Evolutionary conservation across 1,284 basidiomycete genomes (phyloP).

Genomic region (Trichosporon coremiiforme): DNA sequence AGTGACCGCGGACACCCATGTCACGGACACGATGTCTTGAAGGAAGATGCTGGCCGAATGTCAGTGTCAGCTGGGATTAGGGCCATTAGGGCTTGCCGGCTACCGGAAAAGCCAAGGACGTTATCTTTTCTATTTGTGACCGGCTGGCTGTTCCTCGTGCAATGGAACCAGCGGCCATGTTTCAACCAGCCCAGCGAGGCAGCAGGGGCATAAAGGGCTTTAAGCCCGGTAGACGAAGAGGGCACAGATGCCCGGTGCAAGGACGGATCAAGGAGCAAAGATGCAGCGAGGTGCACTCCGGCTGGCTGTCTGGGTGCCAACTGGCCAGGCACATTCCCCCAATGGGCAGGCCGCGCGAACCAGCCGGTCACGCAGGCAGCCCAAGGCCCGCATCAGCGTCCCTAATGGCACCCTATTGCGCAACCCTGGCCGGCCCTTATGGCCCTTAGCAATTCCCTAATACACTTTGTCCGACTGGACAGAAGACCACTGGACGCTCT

Average conservation of each 20-base stretch:
- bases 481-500: not conserved
- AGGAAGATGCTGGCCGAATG: no score
- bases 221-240: not conserved
- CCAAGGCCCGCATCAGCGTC: not conserved
- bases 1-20: not conserved
- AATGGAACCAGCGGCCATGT: not conserved
- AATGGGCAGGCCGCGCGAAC: not conserved
- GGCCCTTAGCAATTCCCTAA: not conserved
- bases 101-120: not conserved
- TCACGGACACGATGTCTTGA: not conserved
- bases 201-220: slow-evolving; percentile 3
- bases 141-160: not conserved
- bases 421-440: not conserved
- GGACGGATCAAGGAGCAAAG: not conserved
- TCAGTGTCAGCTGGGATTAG: not conserved
- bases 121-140: slow-evolving; percentile 11
- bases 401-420: not conserved
- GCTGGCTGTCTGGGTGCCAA: not conserved
- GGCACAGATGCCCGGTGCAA: not conserved
- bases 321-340: not conserved
- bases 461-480: slow-evolving; percentile 10
- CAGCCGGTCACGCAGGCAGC: not conserved
- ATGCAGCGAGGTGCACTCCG: not conserved
- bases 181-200: not conserved
- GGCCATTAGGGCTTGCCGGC: not conserved